Evolutionary conservation across 306 rosid species (phyloP).

Genomic region (Corylus americana): DNA sequence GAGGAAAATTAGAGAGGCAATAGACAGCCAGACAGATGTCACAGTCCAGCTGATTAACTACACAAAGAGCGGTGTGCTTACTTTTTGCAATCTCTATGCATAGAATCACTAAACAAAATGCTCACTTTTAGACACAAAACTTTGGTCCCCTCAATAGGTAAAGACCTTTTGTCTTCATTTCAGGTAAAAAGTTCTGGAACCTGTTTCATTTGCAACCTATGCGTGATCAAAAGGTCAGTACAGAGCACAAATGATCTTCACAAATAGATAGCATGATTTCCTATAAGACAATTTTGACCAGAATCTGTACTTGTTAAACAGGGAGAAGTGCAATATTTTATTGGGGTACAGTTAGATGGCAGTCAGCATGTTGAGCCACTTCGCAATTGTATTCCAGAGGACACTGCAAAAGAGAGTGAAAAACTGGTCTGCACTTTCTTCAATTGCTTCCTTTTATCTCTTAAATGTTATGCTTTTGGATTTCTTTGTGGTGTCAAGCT

Average conservation of each 20-base stretch:
- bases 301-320: conserved; percentile 34
- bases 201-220: conserved; percentile 95
- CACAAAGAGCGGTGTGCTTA: conserved; percentile 71
- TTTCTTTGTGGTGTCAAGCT: conserved; percentile 3
- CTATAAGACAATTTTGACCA: not conserved
- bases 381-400: conserved; percentile 62
- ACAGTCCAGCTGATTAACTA: conserved; percentile 95
- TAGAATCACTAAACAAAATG: not conserved
- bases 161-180: conserved; percentile 29
- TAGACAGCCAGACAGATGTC: conserved; percentile 86
- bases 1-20: conserved; percentile 83
- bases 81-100: not conserved
- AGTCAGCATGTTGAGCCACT: conserved; percentile 96
- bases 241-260: not conserved
- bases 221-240: conserved; percentile 94
- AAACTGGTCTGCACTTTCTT: conserved; percentile 54
- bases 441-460: conserved; percentile 16
- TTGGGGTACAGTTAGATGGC: conserved; percentile 98
- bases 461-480: not conserved
- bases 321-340: conserved; percentile 98
- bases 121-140: not conserved
- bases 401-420: conserved; percentile 70
- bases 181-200: conserved; percentile 98
- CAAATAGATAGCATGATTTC: conserved; percentile 13
- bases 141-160: not conserved